Percentiles rank a stretch among this genome's conserved stretches.
These are phyloP conservation scores for Sclerotinia borealis DNA, from an alignment of 2,329 filamentous ascomycete genomes.

Conservation along the genomic window DNA sequence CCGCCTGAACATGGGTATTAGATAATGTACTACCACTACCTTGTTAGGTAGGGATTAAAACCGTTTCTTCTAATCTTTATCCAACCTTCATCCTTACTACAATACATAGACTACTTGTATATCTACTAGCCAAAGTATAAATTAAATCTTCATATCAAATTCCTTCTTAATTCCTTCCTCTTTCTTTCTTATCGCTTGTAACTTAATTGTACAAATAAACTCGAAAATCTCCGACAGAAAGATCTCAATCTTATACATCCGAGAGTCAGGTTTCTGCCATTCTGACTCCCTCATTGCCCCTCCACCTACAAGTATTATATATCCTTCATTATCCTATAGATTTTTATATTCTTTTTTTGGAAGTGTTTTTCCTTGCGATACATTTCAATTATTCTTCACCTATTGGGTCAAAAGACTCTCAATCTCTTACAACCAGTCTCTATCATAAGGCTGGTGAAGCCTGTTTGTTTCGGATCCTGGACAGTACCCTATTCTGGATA, in stretches of 20 bases:
- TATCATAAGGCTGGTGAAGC: constrained; percentile 5
- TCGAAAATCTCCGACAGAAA: background rate
- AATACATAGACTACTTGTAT: background rate
- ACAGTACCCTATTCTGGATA: background rate
- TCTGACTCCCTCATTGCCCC: background rate
- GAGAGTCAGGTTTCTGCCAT: background rate
- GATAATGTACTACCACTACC: no score
- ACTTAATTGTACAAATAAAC: background rate
- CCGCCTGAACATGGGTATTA: background rate
- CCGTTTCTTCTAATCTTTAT: no score
- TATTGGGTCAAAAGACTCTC: background rate
- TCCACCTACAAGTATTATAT: background rate
- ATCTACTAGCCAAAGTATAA: background rate
- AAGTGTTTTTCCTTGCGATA: background rate
- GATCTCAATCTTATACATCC: background rate
- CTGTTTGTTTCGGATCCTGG: background rate
- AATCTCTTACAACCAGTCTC: background rate
- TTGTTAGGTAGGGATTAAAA: background rate
- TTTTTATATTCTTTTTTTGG: background rate
- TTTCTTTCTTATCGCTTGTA: background rate
- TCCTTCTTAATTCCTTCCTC: background rate
- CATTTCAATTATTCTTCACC: background rate
- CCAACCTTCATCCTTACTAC: background rate
- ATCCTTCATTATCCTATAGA: background rate
- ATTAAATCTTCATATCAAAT: background rate